Evolutionary conservation across 75 land plant species (phyloP), one percentile per base, ranked within the genome.

Genomic region (Ceratopteris richardii): DNA sequence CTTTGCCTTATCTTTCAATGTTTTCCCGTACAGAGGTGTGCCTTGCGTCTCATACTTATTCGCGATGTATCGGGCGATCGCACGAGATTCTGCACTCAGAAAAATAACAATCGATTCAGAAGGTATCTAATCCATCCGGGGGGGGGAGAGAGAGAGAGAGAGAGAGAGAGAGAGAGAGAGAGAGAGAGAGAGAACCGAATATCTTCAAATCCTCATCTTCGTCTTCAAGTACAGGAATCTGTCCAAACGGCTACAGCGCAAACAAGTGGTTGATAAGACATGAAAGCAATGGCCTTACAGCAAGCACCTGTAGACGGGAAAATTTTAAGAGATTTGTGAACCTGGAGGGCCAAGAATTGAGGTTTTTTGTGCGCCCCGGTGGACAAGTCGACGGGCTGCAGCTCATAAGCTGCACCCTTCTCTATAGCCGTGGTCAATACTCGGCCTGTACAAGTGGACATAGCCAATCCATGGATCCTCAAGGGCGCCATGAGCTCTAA

Each of bases 231-330:
- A 61, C 76, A 24, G 81, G 85, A 30, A 78, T 57, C 6, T 29
- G 24, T 44, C 68, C 85, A 54, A 82, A 82, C 17, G 85, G 84
- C 84, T 81, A 71, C 61, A 16, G n/a, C n/a, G n/a, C n/a, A n/a
- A n/a, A n/a, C n/a, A n/a, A n/a, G n/a, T n/a, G n/a, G n/a, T n/a
- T n/a, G n/a, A n/a, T n/a, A n/a, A n/a, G n/a, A n/a, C n/a, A n/a
- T n/a, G n/a, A n/a, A n/a, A n/a, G n/a, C n/a, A n/a, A n/a, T n/a
- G n/a, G n/a, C n/a, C 0, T 18, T 18, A 2, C 29, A n/a, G 58
- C 25, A 56, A 20, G 1, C 18, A 56, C 11, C 30, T 30, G 0
- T n/a, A 16, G 30, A 11, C 18, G 2, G 30, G 14, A 51, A 27
- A 56, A 28, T 33, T 9, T 40, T 40, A 40, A 14, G 9, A 14